Evolutionary conservation across 2,329 filamentous ascomycete species (phyloP).

Genomic region (Fusarium subglutinans): DNA sequence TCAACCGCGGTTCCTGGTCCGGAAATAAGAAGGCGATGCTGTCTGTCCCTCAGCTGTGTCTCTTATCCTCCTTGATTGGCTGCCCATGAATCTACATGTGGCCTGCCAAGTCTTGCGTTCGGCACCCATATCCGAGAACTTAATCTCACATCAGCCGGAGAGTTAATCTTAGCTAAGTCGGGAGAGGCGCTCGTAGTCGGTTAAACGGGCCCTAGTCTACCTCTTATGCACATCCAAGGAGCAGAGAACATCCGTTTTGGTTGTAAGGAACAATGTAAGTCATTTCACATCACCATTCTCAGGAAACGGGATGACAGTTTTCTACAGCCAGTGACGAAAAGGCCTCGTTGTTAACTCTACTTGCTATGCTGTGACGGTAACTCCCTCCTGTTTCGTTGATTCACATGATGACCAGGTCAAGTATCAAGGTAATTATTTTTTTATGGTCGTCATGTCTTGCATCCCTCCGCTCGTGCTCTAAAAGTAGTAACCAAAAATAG

Average conservation of each 20-base stretch:
- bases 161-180: not conserved
- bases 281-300: not conserved
- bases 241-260: not conserved
- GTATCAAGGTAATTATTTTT: accelerated
- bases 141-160: not conserved
- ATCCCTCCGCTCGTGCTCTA: not conserved
- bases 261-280: accelerated
- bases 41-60: accelerated
- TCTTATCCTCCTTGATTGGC: not conserved
- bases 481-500: accelerated
- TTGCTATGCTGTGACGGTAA: accelerated
- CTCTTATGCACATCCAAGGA: not conserved
- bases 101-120: not conserved
- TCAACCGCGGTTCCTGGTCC: not conserved
- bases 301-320: accelerated
- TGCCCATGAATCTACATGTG: not conserved
- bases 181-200: not conserved
- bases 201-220: not conserved
- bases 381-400: accelerated
- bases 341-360: accelerated
- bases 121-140: not conserved
- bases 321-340: accelerated
- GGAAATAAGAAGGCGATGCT: not conserved
- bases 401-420: accelerated
- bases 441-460: accelerated